Percentiles rank a stretch among this genome's conserved stretches.
These are phyloP conservation scores for Leccinellum albellum DNA, from an alignment of 768 basidiomycete genomes.

Conservation along the genomic window DNA sequence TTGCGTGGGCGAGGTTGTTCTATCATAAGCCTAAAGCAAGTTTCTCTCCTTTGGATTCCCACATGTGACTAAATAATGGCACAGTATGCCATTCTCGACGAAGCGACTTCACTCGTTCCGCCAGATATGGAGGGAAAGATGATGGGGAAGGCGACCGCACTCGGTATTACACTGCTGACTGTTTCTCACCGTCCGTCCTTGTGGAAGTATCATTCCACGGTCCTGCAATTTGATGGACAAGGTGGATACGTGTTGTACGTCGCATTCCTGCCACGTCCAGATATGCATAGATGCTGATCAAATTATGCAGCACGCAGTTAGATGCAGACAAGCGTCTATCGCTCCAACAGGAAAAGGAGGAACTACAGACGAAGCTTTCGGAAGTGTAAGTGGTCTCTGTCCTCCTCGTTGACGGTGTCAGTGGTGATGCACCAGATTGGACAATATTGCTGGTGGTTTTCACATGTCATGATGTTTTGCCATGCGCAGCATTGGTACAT, in stretches of 20 bases:
- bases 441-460: not conserved
- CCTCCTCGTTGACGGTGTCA: not conserved
- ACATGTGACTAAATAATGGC: constrained; percentile 1
- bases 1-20: constrained; percentile 95
- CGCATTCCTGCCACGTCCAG: not conserved
- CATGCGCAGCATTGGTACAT: not conserved
- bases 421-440: not conserved
- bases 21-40: constrained; percentile 89
- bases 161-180: constrained; percentile 90
- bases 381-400: constrained; percentile 65
- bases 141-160: constrained; percentile 86
- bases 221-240: constrained; percentile 89
- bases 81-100: constrained; percentile 94
- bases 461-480: not conserved
- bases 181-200: constrained; percentile 93
- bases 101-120: constrained; percentile 93
- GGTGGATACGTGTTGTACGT: constrained; percentile 94
- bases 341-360: constrained; percentile 92
- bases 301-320: constrained; percentile 64
- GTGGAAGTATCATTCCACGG: constrained; percentile 89
- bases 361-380: constrained; percentile 75
- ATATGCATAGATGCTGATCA: not conserved
- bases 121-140: constrained; percentile 89
- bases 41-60: not conserved
- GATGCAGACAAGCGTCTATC: constrained; percentile 88